Evolutionary conservation across 805 yeast species (phyloP).

Genomic region (Scheffersomyces amazonensis): DNA sequence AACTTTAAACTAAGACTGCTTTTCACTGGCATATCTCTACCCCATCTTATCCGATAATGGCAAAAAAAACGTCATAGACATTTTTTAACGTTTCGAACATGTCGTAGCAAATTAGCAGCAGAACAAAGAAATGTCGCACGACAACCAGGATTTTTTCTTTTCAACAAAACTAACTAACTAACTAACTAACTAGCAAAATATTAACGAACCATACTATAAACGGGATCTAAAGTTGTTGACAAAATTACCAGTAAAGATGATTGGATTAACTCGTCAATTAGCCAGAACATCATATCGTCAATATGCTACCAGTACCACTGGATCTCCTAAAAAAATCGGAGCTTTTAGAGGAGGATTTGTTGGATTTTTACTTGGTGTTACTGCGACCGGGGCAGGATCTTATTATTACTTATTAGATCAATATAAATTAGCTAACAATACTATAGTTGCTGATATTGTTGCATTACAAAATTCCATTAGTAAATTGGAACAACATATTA

Average conservation of each 20-base stretch:
- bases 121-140: neutral
- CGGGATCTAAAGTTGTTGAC: neutral
- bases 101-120: too few relatives aligned
- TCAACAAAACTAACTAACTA: neutral
- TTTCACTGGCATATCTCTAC: too few relatives aligned
- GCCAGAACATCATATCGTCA: constrained; percentile 18
- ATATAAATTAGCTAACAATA: constrained; percentile 69
- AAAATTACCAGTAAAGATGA: constrained; percentile 1
- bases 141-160: neutral
- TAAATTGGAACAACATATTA: constrained; percentile 67
- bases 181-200: neutral
- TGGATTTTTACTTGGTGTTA: constrained; percentile 78
- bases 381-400: constrained; percentile 70
- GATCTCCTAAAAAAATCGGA: constrained; percentile 33
- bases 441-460: constrained; percentile 72
- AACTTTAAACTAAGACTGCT: too few relatives aligned
- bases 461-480: constrained; percentile 66
- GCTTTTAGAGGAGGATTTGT: constrained; percentile 52
- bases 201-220: constrained; percentile 1
- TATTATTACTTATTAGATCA: constrained; percentile 78
- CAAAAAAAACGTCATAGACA: too few relatives aligned
- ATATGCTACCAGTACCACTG: constrained; percentile 23
- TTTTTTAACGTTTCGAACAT: too few relatives aligned
- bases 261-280: constrained; percentile 14
- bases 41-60: too few relatives aligned